Evolutionary conservation across 495 filamentous ascomycete genomes (phyloP).

Genomic region (Staphylotrichum longicolle): DNA sequence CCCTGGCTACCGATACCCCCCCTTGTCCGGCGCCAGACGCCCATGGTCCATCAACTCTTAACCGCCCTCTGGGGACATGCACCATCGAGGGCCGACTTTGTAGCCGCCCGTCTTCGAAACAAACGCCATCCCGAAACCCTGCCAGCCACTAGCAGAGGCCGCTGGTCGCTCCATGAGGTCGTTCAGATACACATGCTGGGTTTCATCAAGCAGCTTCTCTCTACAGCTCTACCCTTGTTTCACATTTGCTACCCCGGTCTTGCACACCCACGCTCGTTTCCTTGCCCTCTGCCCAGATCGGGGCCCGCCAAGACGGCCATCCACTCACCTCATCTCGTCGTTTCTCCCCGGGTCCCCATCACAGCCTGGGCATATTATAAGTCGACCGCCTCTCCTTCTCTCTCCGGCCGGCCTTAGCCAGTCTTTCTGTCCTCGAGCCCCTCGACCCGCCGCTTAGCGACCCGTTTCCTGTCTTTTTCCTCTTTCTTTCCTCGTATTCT

Average conservation of each 20-base stretch:
- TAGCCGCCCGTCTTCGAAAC: constrained; percentile 52
- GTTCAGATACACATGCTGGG: constrained; percentile 49
- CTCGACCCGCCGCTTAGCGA: constrained; percentile 31
- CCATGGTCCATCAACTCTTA: constrained; percentile 31
- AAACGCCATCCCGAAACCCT: constrained; percentile 47
- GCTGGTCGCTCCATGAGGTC: constrained; percentile 38
- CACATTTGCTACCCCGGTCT: constrained; percentile 36
- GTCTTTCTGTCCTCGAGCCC: constrained; percentile 34
- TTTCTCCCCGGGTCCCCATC: constrained; percentile 26
- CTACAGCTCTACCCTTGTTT: constrained; percentile 43
- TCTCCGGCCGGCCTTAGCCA: constrained; percentile 29
- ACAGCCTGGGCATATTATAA: constrained; percentile 32
- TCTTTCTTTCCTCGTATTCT: constrained; percentile 35
- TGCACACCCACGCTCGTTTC: constrained; percentile 14
- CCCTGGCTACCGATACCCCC: constrained; percentile 10
- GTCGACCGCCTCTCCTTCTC: constrained; percentile 32
- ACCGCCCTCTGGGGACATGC: constrained; percentile 42
- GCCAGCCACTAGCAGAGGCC: constrained; percentile 49
- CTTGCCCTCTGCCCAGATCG: constrained; percentile 16
- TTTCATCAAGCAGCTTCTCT: constrained; percentile 46
- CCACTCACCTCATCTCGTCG: constrained; percentile 20
- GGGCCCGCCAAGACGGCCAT: constrained; percentile 17
- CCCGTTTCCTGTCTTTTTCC: constrained; percentile 27
- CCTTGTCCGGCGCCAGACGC: constrained; percentile 14
- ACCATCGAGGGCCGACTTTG: constrained; percentile 29